Base-by-base conservation (phyloP, 148 eudicot species). In the Amaranthus cruentus region DNA sequence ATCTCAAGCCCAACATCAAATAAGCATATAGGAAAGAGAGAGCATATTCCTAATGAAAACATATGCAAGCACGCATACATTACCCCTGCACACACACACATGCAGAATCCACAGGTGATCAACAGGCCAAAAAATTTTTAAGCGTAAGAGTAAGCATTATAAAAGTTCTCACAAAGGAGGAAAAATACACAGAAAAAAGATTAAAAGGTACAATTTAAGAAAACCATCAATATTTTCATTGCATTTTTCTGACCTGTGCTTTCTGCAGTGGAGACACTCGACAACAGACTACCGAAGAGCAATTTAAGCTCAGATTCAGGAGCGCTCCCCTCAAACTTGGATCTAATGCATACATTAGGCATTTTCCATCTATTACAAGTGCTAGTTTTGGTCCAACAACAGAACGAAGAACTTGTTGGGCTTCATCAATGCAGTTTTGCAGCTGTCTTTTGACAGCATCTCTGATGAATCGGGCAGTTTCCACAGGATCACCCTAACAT, bases 261-360 rank as follows among this genome's bases (percentile, higher is more conserved):
- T 94, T 94, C 84, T 94, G 98, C 42, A 94, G 81, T 77, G 98
- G 98, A 83, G 98, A 94, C 83, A 94, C 98, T 66, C 97, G 90
- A 83, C 98, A 94, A 79, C 98, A 94, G 78, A 94, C 93, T 11
- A 94, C 98, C 73, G 98, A 88, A 79, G 78, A 84, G 73, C 98
- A 95, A 78, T 85, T 91, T 78, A 95, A 76, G 86, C 97, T 91
- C 80, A 95, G 79, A 78, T 86, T 91, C 66, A 95, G 88, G 64
- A 95, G 88, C 81, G 86, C 86, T 69, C 78, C 82, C 66, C 98
- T 91, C 81, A 91, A 79, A 81, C 75, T 85, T 59, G 89, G 96
- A 80, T 95, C 98, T 69, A 95, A 74, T 51, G 98, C 98, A 84
- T 90, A 95, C 98, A 95, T 95, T 84, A 95, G 85, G 83, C 97